Evolutionary conservation across 495 filamentous ascomycete species (phyloP), one percentile per base, ranked within the genome.

Genomic region (Daldinia childiae): DNA sequence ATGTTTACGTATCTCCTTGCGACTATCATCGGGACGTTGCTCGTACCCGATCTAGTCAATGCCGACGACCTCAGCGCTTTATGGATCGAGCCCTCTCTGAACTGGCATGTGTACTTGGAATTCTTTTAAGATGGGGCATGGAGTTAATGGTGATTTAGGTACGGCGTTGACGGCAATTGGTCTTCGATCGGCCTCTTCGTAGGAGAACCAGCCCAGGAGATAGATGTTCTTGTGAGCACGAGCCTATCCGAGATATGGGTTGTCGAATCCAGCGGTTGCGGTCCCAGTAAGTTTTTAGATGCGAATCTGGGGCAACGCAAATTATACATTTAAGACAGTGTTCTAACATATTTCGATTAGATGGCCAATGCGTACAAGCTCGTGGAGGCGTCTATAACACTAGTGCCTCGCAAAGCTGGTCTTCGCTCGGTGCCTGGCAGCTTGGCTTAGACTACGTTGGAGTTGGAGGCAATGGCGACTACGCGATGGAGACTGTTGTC

Each of bases 241-340:
- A 82, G 82, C 12, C 75, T 87, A 43, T 82, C 84, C 26, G 86
- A 88, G 71, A 83, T 85, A 21, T 90, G 87, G 87, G 84, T 87
- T 5, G 80, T 90, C 39, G 79, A 80, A 32, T 76, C 78, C 4
- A 77, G 78, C 12, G 88, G 87, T 57, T 90, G 89, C 68, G 72
- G 67, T 55, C 65, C 76, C 54, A 77, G 81, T 84, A 77, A 78
- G 78, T 76, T 14, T 57, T 7, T 6, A 57, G 50, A 62, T 17
- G 27, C 38, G 55, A 64, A 38, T 21, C 4, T 34, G 27, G 24
- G 39, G 7, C 24, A 17, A 63, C 36, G 39, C 45, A 30, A 38
- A 63, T 58, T 29, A 57, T 17, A 34, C 48, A 12, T 11, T 65
- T 14, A 7, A 38, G 26, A 34, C 58, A 62, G 29, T 6, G 21